These are phyloP conservation scores for Hortaea sp. DNA, from an alignment of 2,329 filamentous ascomycete genomes.

Conservation along the genomic window DNA sequence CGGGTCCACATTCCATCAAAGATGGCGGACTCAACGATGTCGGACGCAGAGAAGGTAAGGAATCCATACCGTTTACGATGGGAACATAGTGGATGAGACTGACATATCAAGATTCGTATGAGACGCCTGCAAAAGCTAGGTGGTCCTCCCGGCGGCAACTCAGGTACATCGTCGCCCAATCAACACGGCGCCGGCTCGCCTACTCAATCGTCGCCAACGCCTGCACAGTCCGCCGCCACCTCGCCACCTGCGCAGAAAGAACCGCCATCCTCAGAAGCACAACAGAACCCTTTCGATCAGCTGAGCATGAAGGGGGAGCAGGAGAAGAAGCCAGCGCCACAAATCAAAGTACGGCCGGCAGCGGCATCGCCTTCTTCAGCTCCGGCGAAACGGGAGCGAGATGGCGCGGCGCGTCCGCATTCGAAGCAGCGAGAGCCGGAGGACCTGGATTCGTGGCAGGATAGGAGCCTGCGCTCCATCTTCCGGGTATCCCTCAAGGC, in stretches of 20 bases:
- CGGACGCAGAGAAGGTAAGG: slow-evolving; percentile 39
- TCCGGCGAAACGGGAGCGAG: slow-evolving; percentile 26
- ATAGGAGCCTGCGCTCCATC: slow-evolving; percentile 45
- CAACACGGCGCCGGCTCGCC: slow-evolving; percentile 7
- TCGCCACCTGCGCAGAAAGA: slow-evolving; percentile 1
- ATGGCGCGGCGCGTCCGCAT: slow-evolving; percentile 26
- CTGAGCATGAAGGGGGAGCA: slow-evolving; percentile 23
- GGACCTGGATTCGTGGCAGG: slow-evolving; percentile 50
- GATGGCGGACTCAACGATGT: slow-evolving; percentile 23
- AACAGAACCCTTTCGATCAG: slow-evolving; percentile 15
- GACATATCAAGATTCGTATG: slow-evolving; percentile 47
- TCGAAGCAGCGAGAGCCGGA: slow-evolving; percentile 29
- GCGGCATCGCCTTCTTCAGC: slow-evolving; percentile 10
- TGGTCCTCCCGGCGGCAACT: slow-evolving; percentile 23
- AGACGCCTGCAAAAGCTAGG: slow-evolving; percentile 57
- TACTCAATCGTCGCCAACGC: slow-evolving; percentile 8
- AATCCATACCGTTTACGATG: not conserved
- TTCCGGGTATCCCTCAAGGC: slow-evolving; percentile 49
- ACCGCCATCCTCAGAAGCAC: slow-evolving; percentile 1
- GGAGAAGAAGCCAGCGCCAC: slow-evolving; percentile 19
- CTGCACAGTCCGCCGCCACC: slow-evolving; percentile 4
- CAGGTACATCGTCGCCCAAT: slow-evolving; percentile 8
- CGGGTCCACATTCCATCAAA: not conserved
- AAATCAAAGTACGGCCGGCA: slow-evolving; percentile 23
- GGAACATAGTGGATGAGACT: slow-evolving; percentile 2